Percentiles rank a stretch among this genome's conserved stretches.
Conservation (phyloP, 2,329 filamentous ascomycete genomes). For the Ceratocystis cubensis region DNA sequence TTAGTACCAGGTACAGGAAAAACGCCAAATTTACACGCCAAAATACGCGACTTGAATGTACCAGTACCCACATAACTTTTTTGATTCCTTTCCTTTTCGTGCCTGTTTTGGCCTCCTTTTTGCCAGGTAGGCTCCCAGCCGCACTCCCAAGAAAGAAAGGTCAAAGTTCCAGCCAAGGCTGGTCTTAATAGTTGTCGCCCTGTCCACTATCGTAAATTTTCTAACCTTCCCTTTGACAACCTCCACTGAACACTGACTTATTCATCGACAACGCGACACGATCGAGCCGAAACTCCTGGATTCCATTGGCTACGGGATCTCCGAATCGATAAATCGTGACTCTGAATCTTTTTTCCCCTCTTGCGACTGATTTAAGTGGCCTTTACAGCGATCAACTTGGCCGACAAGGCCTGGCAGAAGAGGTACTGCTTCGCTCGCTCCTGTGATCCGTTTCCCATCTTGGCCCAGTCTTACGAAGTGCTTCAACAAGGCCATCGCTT, state of each 20-base stretch:
- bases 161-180: constrained; percentile 20
- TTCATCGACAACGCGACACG: constrained; percentile 17
- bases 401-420: constrained; percentile 18
- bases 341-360: constrained; percentile 3
- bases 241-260: constrained; percentile 9
- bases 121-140: constrained; percentile 19
- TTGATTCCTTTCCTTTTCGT: neutral
- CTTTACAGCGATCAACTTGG: constrained; percentile 9
- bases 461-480: neutral
- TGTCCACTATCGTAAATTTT: constrained; percentile 22
- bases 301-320: constrained; percentile 19
- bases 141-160: constrained; percentile 16
- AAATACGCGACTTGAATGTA: constrained; percentile 11
- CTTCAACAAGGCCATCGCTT: constrained; percentile 2
- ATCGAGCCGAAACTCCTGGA: constrained; percentile 19
- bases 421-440: constrained; percentile 14
- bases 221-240: constrained; percentile 21
- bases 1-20: constrained; percentile 13
- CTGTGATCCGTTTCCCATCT: constrained; percentile 13
- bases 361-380: neutral
- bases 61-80: constrained; percentile 5
- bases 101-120: constrained; percentile 17
- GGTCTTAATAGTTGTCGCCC: constrained; percentile 17
- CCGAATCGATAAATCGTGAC: constrained; percentile 18
- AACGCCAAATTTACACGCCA: constrained; percentile 9